Conservation (phyloP, 1,139 yeast genomes). For the Groenewaldozyma auringiensis region DNA sequence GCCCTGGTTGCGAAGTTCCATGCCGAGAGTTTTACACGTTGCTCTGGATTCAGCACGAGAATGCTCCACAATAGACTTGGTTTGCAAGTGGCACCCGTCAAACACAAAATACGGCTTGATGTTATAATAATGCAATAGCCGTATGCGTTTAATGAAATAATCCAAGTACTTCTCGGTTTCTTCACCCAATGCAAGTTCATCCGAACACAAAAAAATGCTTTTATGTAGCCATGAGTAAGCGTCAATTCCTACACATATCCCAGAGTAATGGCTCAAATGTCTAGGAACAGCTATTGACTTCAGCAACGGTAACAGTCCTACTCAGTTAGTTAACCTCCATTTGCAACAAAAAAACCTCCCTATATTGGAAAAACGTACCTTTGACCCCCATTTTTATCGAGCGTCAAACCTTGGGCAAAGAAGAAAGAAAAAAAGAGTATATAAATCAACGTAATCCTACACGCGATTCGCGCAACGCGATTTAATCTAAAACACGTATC, state of each 20-base stretch:
- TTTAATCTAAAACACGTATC: too few relatives aligned
- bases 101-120: conserved; percentile 84
- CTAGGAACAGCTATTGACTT: conserved; percentile 62
- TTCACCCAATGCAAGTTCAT: conserved; percentile 63
- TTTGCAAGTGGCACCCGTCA: conserved; percentile 84
- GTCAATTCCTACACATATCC: conserved; percentile 81
- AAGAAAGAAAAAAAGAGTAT: too few relatives aligned
- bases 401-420: too few relatives aligned
- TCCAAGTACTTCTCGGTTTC: conserved; percentile 55
- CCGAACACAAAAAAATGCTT: conserved; percentile 75
- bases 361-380: conserved; percentile 12
- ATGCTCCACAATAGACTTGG: conserved; percentile 66
- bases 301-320: conserved; percentile 67
- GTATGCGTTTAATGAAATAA: conserved; percentile 50
- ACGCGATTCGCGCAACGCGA: too few relatives aligned
- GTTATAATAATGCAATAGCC: conserved; percentile 56
- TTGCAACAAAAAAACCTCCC: not conserved
- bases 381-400: conserved; percentile 17
- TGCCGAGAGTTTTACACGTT: conserved; percentile 20
- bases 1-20: conserved; percentile 32
- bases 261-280: conserved; percentile 54
- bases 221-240: conserved; percentile 96
- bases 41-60: conserved; percentile 42
- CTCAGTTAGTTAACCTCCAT: conserved; percentile 56
- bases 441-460: too few relatives aligned